Evolutionary conservation across 192 early-diverging fungal species (phyloP), one percentile per base, ranked within the genome.

Genomic region (Oehlia diaphana): DNA sequence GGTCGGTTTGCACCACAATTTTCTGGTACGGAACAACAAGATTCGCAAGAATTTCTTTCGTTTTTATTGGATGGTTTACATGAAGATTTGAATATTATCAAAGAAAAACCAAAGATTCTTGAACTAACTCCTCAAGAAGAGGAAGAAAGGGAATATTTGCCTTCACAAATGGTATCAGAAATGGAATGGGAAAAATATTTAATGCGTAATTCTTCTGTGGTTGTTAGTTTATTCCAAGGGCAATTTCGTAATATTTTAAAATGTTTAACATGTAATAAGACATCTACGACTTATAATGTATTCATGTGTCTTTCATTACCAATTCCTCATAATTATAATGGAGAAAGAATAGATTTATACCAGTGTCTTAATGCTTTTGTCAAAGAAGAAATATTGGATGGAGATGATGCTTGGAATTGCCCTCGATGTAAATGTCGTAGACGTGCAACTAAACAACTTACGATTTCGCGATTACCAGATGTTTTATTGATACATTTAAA

Each of bases 401-500:
- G 96, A 49, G 93, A 96, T 63, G 91, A 99, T 82, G 89, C 89
- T 63, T 99, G 98, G 98, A 82, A 89, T 53, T 99, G 98, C 77
- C 94, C 96, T 5, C 70, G 84, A 31, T 98, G 97, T 83, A 93
- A 95, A 79, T 83, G 86, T 19, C 88, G 83, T 21, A 89, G 96
- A 7, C 83, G 88, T 19, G 89, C 96, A 4, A 91, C 89, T 23
- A 99, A 99, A 81, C 86, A 84, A 23, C 79, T 97, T 58, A 88
- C 90, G 14, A 87, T 99, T 14, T 92, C 94, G 2, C 86, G 90
- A 33, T 83, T 98, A 35, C 98, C 98, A 2, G 87, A 92, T 67
- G 92, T 99, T 42, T 84, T 99, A n/a, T 82, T 98, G 68, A 90
- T 99, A 69, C 96, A 98, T 76, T 77, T 99, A 79, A 99, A 99